A percentile compares a stretch with the other conserved stretches of the same genome.
Evolutionary conservation across 371 early-diverging fungal species (phyloP).

Genomic region (Chytridiales sp.): DNA sequence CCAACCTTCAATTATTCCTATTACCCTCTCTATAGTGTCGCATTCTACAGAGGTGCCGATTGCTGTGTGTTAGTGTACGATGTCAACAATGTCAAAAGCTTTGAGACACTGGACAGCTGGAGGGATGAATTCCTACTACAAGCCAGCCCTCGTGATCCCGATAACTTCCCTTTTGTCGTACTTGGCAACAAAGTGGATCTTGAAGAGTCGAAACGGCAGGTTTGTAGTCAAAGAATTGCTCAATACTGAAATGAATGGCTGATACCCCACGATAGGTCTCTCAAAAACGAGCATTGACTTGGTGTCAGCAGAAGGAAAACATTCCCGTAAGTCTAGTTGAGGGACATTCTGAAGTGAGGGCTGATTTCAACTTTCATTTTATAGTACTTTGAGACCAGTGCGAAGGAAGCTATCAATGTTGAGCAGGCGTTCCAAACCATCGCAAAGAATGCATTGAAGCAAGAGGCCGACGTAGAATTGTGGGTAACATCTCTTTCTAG

Average conservation of each 20-base stretch:
- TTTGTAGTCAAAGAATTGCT: too few relatives aligned
- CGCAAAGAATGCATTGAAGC: constrained; percentile 89
- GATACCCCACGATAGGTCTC: constrained; percentile 60
- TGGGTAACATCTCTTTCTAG: constrained; percentile 39
- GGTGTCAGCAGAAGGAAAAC: constrained; percentile 94
- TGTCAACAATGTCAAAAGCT: constrained; percentile 91
- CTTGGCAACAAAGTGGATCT: constrained; percentile 98
- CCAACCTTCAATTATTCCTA: not conserved
- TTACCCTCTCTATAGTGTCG: not conserved
- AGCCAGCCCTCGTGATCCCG: constrained; percentile 90
- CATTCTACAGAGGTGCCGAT: constrained; percentile 98
- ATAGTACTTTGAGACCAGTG: constrained; percentile 92
- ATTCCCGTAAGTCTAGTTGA: constrained; percentile 64
- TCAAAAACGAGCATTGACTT: constrained; percentile 90
- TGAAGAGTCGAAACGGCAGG: constrained; percentile 89
- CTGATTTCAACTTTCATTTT: not conserved
- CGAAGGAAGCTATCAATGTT: constrained; percentile 96
- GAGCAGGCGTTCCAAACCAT: constrained; percentile 95
- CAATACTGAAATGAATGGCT: not conserved
- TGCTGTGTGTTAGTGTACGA: constrained; percentile 98
- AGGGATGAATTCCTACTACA: constrained; percentile 96
- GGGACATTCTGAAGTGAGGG: not conserved
- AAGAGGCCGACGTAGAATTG: constrained; percentile 88
- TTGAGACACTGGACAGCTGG: constrained; percentile 96
- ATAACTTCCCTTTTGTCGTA: constrained; percentile 97